These are phyloP conservation scores for Austroboletus eburneus DNA, from an alignment of 768 basidiomycete species.

Conservation along the genomic window DNA sequence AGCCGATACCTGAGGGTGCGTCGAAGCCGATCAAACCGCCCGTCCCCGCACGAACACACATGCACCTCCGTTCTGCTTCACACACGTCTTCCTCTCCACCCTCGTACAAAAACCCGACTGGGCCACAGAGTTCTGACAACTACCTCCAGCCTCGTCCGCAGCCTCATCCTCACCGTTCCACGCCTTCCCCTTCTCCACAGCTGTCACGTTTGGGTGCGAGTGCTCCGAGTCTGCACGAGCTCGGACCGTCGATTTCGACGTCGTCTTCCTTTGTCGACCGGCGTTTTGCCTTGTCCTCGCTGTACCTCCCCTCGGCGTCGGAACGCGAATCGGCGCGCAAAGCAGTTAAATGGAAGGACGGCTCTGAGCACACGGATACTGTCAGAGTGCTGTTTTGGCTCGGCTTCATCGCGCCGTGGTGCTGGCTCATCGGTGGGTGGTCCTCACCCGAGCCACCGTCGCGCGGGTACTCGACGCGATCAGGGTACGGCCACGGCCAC, in stretches of 20 bases:
- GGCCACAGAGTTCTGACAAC: conserved; percentile 15
- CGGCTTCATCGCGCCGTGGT: conserved; percentile 67
- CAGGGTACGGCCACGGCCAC: neutral
- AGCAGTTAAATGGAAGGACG: conserved; percentile 10
- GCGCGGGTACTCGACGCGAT: conserved; percentile 12
- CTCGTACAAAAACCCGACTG: conserved; percentile 19
- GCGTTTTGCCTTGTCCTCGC: conserved; percentile 44
- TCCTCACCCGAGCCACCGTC: conserved; percentile 26
- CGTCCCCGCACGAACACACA: conserved; percentile 12
- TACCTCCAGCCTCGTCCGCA: conserved; percentile 7
- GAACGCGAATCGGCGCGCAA: conserved; percentile 29
- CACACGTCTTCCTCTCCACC: conserved; percentile 23
- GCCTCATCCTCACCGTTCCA: conserved; percentile 14
- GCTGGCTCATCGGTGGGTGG: conserved; percentile 80
- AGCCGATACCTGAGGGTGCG: neutral
- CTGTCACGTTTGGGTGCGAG: conserved; percentile 11
- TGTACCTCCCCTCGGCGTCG: conserved; percentile 33
- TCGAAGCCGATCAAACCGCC: conserved; percentile 18
- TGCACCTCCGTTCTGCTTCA: conserved; percentile 16
- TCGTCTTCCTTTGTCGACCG: conserved; percentile 51
- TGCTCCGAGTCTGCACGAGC: conserved; percentile 27
- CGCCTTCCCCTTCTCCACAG: conserved; percentile 2
- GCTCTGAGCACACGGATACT: conserved; percentile 23
- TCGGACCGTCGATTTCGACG: conserved; percentile 28
- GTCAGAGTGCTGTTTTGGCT: conserved; percentile 68